These are phyloP conservation scores for Remersonia thermophila DNA, from an alignment of 2,329 filamentous ascomycete species.

Conservation along the genomic window DNA sequence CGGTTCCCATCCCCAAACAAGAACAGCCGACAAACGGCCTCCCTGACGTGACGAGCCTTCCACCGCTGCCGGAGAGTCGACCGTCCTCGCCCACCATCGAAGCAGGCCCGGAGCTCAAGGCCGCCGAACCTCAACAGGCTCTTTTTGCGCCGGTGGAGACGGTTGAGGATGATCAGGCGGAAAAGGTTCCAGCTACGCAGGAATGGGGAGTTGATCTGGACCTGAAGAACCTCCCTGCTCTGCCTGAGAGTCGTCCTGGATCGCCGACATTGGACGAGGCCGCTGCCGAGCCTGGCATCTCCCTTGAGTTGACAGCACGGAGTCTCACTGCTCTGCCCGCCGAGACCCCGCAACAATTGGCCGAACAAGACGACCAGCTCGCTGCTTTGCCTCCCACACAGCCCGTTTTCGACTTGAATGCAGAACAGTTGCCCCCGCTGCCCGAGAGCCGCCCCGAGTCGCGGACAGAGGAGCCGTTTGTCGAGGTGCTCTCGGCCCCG, in stretches of 20 bases:
- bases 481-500: neutral
- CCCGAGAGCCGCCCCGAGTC: constrained; percentile 1
- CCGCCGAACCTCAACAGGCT: too few species aligned
- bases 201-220: neutral
- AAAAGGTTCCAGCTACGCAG: neutral
- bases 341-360: too few species aligned
- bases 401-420: too few species aligned
- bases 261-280: neutral
- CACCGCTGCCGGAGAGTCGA: constrained; percentile 8
- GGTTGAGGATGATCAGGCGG: neutral
- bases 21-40: too few species aligned
- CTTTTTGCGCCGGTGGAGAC: too few species aligned
- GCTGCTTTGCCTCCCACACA: too few species aligned
- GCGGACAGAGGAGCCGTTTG: neutral
- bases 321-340: too few species aligned
- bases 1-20: too few species aligned
- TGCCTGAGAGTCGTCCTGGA: neutral
- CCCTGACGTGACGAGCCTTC: constrained; percentile 3
- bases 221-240: constrained; percentile 1
- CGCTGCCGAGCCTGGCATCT: too few species aligned
- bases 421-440: neutral
- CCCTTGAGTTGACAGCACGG: too few species aligned
- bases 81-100: constrained; percentile 5
- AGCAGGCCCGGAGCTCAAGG: too few species aligned
- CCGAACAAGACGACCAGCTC: too few species aligned